Conservation (phyloP, 345 rosid genomes). For the Cardamine chenopodiifolia region DNA sequence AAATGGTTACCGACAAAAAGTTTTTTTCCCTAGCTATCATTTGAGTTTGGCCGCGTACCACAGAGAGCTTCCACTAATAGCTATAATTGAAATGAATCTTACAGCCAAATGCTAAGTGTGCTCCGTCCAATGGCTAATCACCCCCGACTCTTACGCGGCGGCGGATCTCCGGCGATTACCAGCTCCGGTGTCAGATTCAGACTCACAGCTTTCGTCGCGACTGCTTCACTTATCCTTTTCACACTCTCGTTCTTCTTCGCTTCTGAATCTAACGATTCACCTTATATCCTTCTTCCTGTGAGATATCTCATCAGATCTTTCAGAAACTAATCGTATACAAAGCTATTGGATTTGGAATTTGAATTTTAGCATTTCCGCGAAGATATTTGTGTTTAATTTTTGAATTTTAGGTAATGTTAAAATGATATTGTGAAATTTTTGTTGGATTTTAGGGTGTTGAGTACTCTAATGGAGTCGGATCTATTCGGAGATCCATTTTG, state of each 20-base stretch:
- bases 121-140: conserved; percentile 53
- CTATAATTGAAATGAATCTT: conserved; percentile 5
- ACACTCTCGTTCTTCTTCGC: conserved; percentile 55
- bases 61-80: conserved; percentile 26
- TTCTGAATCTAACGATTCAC: conserved; percentile 48
- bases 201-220: conserved; percentile 50
- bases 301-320: conserved; percentile 36
- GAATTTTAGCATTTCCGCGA: conserved; percentile 1
- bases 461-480: conserved; percentile 53
- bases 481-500: conserved; percentile 68
- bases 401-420: background rate
- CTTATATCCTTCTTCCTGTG: conserved; percentile 57
- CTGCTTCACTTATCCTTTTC: conserved; percentile 53
- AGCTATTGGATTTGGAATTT: background rate
- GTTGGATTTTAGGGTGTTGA: conserved; percentile 48
- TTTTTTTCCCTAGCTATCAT: background rate
- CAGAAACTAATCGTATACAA: background rate
- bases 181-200: conserved; percentile 44
- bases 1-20: conserved; percentile 21
- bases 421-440: background rate
- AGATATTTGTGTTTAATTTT: conserved; percentile 19
- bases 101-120: background rate
- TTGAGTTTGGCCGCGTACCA: conserved; percentile 20
- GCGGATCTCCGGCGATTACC: conserved; percentile 38
- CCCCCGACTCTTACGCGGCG: conserved; percentile 49